A percentile compares a stretch with the other conserved stretches of the same genome.
These are phyloP conservation scores for Biscutella laevigata DNA, from an alignment of 441 rosid genomes.

Conservation along the genomic window DNA sequence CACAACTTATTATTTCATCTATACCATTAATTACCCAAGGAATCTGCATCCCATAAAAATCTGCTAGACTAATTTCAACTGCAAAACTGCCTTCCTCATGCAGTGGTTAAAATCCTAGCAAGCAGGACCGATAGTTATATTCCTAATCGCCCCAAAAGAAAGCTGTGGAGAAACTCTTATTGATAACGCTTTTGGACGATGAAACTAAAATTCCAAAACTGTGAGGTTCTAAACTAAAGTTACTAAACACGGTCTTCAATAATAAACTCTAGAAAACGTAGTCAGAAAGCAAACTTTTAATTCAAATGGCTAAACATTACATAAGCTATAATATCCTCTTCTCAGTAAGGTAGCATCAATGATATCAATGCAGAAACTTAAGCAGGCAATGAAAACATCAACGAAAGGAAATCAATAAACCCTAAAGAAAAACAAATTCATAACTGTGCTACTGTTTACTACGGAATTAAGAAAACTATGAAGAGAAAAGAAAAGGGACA, in stretches of 20 bases:
- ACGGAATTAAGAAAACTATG: neutral
- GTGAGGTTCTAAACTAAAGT: neutral
- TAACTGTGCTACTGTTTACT: neutral
- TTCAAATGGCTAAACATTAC: neutral
- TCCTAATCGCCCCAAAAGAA: neutral
- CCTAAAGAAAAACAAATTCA: neutral
- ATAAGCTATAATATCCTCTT: neutral
- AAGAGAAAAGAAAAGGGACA: neutral
- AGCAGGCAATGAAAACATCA: neutral
- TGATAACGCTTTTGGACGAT: neutral
- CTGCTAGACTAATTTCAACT: neutral
- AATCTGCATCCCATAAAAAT: neutral
- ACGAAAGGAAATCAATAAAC: neutral
- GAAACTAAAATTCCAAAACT: neutral
- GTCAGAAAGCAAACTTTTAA: neutral
- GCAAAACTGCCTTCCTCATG: neutral
- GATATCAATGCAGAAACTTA: conserved; percentile 1
- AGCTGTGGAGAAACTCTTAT: neutral
- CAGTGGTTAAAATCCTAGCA: neutral
- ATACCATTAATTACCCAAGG: neutral
- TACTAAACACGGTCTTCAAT: neutral
- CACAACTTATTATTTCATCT: neutral
- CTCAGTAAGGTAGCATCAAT: neutral
- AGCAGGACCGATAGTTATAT: neutral
- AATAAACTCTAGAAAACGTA: neutral